A percentile compares a stretch with the other conserved stretches of the same genome.
Conservation (phyloP, 768 basidiomycete genomes). For the Dentipellis fragilis region DNA sequence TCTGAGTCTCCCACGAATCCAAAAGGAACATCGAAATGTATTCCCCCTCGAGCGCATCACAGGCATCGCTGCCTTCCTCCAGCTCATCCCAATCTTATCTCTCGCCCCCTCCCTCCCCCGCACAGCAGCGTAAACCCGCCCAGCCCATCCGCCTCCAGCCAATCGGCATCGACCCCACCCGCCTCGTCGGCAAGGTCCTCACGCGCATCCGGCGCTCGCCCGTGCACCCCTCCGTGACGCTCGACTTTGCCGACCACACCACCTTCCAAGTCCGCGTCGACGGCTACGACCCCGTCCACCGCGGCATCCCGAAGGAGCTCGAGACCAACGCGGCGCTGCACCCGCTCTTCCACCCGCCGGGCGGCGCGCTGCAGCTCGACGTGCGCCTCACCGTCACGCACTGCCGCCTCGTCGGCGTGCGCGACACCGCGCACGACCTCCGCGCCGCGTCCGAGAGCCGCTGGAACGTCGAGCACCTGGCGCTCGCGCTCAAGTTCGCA, state of each 20-base stretch:
- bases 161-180: conserved; percentile 20
- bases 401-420: conserved; percentile 43
- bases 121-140: conserved; percentile 6
- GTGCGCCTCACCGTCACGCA: conserved; percentile 35
- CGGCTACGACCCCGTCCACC: conserved; percentile 48
- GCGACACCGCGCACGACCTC: conserved; percentile 48
- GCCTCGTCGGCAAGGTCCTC: conserved; percentile 24
- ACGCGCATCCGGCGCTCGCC: conserved; percentile 21
- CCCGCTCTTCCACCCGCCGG: conserved; percentile 25
- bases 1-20: not conserved
- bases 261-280: conserved; percentile 41
- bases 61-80: not conserved
- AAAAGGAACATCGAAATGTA: not conserved
- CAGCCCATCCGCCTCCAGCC: conserved; percentile 12
- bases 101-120: conserved; percentile 1
- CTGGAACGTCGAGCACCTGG: conserved; percentile 39
- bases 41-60: not conserved
- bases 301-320: conserved; percentile 48
- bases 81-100: not conserved
- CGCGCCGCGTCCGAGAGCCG: conserved; percentile 20
- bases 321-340: conserved; percentile 39
- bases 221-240: conserved; percentile 25
- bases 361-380: conserved; percentile 20
- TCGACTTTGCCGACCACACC: conserved; percentile 26
- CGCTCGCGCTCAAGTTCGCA: conserved; percentile 44